phyloP scores from a whole-genome alignment of 1,284 basidiomycete species.

The Schizophyllum amplum region DNA sequence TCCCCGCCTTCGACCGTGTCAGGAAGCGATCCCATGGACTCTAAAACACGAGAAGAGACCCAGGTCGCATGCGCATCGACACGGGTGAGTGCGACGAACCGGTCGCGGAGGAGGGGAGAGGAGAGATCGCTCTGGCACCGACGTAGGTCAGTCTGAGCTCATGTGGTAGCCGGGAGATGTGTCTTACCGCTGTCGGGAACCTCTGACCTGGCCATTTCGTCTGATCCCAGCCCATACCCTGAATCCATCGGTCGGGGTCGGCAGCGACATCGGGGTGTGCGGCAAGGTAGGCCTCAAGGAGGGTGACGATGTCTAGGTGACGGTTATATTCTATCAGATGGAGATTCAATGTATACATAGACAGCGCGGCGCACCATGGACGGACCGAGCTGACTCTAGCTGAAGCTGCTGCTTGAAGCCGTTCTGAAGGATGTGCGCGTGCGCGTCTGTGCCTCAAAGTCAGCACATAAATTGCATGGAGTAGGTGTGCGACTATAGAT shows the following conservation, averaged over 20 bases:
- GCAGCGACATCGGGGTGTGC: constrained; percentile 54
- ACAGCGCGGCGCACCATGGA: constrained; percentile 36
- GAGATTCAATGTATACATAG: background rate
- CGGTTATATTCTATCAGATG: background rate
- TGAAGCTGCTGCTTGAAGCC: constrained; percentile 63
- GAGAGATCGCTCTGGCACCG: constrained; percentile 56
- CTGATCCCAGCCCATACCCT: constrained; percentile 93
- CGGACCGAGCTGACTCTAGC: constrained; percentile 50
- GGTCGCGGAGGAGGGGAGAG: constrained; percentile 58
- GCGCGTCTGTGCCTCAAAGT: constrained; percentile 50
- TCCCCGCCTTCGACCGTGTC: constrained; percentile 59
- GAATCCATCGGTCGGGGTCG: constrained; percentile 61
- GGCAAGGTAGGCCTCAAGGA: constrained; percentile 57
- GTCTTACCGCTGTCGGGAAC: constrained; percentile 74
- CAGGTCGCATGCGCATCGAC: constrained; percentile 83
- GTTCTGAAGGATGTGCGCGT: constrained; percentile 69
- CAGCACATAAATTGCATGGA: background rate
- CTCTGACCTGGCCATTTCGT: constrained; percentile 59
- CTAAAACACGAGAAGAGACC: constrained; percentile 62
- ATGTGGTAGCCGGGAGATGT: background rate
- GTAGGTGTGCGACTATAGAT: too few relatives aligned
- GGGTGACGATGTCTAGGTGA: constrained; percentile 14
- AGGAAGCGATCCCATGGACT: constrained; percentile 47
- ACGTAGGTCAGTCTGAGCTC: background rate
- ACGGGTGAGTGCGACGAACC: constrained; percentile 63